These are phyloP conservation scores for Fusarium phyllophilum DNA, from an alignment of 2,329 filamentous ascomycete genomes.

Conservation along the genomic window DNA sequence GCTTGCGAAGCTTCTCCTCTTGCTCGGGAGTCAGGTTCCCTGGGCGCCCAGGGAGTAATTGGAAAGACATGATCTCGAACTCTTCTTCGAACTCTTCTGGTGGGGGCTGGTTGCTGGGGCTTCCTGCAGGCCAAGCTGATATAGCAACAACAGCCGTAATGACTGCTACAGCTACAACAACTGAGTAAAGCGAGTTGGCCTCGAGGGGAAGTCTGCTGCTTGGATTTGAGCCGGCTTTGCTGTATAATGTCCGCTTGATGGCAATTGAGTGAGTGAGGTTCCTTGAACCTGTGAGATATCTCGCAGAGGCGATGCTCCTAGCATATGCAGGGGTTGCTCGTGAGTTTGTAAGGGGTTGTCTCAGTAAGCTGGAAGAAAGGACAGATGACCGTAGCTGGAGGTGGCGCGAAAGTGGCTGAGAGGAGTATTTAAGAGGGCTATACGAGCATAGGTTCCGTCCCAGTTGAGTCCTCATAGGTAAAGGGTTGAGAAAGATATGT, in stretches of 20 bases:
- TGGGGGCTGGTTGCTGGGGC: background rate
- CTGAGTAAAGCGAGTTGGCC: conserved; percentile 30
- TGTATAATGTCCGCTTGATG: conserved; percentile 5
- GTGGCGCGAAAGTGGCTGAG: conserved; percentile 12
- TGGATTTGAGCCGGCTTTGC: background rate
- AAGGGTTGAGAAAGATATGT: conserved; percentile 13
- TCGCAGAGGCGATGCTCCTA: conserved; percentile 16
- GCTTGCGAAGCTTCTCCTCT: conserved; percentile 85
- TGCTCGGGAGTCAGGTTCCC: conserved; percentile 91
- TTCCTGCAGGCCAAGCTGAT: conserved; percentile 27
- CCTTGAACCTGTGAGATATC: background rate
- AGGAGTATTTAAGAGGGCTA: conserved; percentile 14
- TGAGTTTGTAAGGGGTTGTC: conserved; percentile 22
- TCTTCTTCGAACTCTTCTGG: conserved; percentile 24
- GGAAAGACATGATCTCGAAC: conserved; percentile 51
- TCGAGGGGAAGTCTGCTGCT: conserved; percentile 20
- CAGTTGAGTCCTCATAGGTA: conserved; percentile 40
- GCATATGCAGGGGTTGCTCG: conserved; percentile 19
- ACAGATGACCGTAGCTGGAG: conserved; percentile 27
- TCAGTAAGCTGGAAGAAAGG: conserved; percentile 18
- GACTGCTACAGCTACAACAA: conserved; percentile 21
- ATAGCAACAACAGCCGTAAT: conserved; percentile 22
- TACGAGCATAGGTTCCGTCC: conserved; percentile 24
- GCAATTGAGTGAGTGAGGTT: background rate
- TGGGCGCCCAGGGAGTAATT: conserved; percentile 74